Evolutionary conservation across 2,329 filamentous ascomycete genomes (phyloP), one percentile per base, ranked within the genome.

Genomic region (Ophiobolus disseminans): DNA sequence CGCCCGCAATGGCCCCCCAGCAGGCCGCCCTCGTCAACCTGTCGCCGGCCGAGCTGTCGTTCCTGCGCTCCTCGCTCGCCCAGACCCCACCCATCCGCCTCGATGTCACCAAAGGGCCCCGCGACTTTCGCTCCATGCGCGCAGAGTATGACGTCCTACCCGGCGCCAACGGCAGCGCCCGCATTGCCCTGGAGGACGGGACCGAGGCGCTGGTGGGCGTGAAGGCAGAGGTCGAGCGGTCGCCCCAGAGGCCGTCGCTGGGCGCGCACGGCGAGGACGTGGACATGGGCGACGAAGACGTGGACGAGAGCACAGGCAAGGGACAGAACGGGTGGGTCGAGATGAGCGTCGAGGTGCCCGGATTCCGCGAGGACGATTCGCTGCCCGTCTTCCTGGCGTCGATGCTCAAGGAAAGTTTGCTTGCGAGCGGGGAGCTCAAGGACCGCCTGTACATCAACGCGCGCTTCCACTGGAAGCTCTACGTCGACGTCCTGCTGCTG

Each of bases 171-270:
- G 94, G 94, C 53, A 95, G 90, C 74, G 93, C 94, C 50, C 86
- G 95, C 25, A 88, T 99, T 37, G 96, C 93, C 60, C 95, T 97
- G 70, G 86, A 91, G 3, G 94, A 99, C 72, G 94, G 94, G 40
- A 96, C 91, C 1, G 94, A 99, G 75, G 94, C 94, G 5, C 88
- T 99, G 53, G 94, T 97, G 5, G 94, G 94, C 36, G 87, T 97
- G 53, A 99, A 97, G 76, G 91, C 90, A 0, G 93, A 97, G 76
- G 90, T 97, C 3, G 91, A 96, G 73, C 87, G 84, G 77, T 91
- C 87, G 14, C 63, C 55, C 39, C 58, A 62, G 63, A 55, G 55
- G 54, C 66, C 67, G 45, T 60, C 60, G 5, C 41, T 56, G 36
- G 50, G 40, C 14, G 40, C 62, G 58, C 31, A 50, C 1, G n/a